phyloP scores from a whole-genome alignment of 306 rosid genomes.

The Fagus sylvatica region DNA sequence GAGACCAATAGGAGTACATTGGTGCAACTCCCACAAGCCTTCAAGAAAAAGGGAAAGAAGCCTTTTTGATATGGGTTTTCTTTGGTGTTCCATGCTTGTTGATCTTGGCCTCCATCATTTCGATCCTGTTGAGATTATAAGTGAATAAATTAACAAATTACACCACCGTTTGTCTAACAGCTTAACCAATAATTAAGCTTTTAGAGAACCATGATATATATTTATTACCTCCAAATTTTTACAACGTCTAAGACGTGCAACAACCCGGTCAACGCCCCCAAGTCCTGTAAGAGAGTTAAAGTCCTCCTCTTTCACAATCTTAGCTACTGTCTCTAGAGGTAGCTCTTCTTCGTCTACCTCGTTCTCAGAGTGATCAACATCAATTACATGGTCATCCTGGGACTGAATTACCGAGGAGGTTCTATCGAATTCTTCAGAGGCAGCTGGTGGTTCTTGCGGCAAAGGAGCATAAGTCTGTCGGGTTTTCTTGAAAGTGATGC shows the following conservation, averaged over 20 bases:
- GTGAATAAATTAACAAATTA: not conserved
- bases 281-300: conserved; percentile 10
- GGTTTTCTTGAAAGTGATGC: conserved; percentile 26
- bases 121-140: not conserved
- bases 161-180: not conserved
- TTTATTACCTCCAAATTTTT: conserved; percentile 38
- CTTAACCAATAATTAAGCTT: not conserved
- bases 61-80: conserved; percentile 5
- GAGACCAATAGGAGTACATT: conserved; percentile 36
- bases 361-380: not conserved
- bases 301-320: conserved; percentile 40
- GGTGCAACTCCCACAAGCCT: conserved; percentile 32
- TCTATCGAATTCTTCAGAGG: conserved; percentile 14
- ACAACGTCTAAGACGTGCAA: conserved; percentile 18
- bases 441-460: not conserved
- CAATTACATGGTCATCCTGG: conserved; percentile 27
- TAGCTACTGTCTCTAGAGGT: conserved; percentile 8
- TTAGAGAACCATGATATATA: too few relatives aligned
- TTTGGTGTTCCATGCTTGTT: not conserved
- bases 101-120: not conserved
- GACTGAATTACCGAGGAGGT: conserved; percentile 35
- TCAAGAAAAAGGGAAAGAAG: conserved; percentile 26
- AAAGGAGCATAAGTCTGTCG: conserved; percentile 6
- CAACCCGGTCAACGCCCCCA: conserved; percentile 41
- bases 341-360: not conserved